Conservation (phyloP, 352 stramenopile species). For the Thalassiosira hispida region DNA sequence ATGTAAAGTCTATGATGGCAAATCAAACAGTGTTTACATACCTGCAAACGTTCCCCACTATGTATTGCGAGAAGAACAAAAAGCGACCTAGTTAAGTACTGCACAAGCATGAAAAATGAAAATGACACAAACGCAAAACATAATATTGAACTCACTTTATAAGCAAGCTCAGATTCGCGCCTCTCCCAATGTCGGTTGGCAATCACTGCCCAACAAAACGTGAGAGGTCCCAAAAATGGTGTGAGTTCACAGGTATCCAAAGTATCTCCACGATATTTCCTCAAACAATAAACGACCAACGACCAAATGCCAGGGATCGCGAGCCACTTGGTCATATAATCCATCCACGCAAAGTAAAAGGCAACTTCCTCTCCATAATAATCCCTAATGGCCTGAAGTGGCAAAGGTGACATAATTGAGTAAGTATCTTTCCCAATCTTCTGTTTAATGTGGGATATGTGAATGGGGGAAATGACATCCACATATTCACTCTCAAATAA, state of each 20-base stretch:
- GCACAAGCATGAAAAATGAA: no score
- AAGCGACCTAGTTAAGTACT: not conserved
- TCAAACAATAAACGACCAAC: conserved; percentile 47
- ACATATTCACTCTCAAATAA: conserved; percentile 60
- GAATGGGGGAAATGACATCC: conserved; percentile 59
- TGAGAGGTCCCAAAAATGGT: conserved; percentile 78
- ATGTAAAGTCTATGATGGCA: no score
- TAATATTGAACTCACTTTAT: conserved; percentile 13
- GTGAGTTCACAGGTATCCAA: conserved; percentile 78
- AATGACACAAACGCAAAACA: not conserved
- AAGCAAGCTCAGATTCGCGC: conserved; percentile 62
- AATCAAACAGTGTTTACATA: no score
- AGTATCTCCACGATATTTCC: conserved; percentile 60
- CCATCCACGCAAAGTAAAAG: conserved; percentile 86
- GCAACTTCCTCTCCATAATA: conserved; percentile 76
- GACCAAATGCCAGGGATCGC: conserved; percentile 60
- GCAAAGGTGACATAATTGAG: conserved; percentile 22
- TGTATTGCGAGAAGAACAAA: no score
- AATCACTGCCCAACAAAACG: conserved; percentile 79
- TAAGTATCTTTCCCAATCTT: conserved; percentile 41
- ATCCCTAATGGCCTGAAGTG: conserved; percentile 58
- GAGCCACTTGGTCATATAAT: conserved; percentile 71
- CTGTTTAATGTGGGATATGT: conserved; percentile 42
- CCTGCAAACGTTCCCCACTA: conserved; percentile 68
- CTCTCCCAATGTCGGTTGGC: conserved; percentile 80